Base-by-base conservation (phyloP, 1,139 yeast genomes). In the Yamadazyma pseudoaaseri region DNA sequence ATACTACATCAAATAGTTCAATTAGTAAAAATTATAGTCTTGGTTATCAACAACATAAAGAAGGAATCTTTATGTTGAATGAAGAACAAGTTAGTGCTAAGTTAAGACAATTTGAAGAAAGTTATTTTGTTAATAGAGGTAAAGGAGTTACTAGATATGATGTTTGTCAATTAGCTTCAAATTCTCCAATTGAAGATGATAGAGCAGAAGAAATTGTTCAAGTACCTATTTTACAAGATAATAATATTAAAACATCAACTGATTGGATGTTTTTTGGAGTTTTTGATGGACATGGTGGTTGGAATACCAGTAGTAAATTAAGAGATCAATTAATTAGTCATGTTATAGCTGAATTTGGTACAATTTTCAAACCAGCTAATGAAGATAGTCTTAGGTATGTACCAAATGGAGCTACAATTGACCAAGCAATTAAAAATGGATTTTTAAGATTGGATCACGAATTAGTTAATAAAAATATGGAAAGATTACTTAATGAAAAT, bases 211-310 rank as follows among this genome's bases (percentile, higher is more conserved):
- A 83, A 45, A 79, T 89, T 27, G 82, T 90, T 9, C 89, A 86
- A 41, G 87, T 87, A 1, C 95, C 95, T 3, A 68, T 81, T 25
- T 62, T 73, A 38, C 78, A 76, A 48, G 72, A 65, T 35, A 73
- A 73, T 48, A 72, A 74, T 42, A 64, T 70, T 36, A 66, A 64
- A 35, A 74, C 78, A 2, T 70, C 76, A 29, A 74, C 94, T 1
- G 97, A 90, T 57, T 84, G 97, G 86, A 84, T 86, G 77, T 87
- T 92, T 53, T 94, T 95, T 74, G 96, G 97, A 3, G 78, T 94
- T 1, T 92, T 83, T 56, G 98, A 92, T 59, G 99, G 99, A 9
- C 99, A 92, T 58, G 89, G 96, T 3, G 98, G 99, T 13, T 89
- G 96, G 81, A 86, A 86, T 40, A 94, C 98, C 1, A 81, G 94